phyloP scores from a whole-genome alignment of 2,329 filamentous ascomycete genomes.

The Trichoderma oligosporum region DNA sequence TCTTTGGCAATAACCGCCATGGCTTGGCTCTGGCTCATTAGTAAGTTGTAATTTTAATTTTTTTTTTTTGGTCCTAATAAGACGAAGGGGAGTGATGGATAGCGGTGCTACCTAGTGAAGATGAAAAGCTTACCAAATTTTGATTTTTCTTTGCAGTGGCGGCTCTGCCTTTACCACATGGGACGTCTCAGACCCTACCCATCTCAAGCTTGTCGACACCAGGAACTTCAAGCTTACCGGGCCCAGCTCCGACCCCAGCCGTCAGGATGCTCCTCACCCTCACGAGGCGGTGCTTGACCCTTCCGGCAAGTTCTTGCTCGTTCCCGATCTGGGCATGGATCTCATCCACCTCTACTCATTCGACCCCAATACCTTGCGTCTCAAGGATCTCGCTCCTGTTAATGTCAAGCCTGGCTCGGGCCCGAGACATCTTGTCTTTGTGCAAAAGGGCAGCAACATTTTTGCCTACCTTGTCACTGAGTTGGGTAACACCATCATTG shows the following conservation, averaged over 20 bases:
- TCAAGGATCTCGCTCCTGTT: conserved; percentile 40
- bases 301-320: conserved; percentile 57
- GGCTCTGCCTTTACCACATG: conserved; percentile 44
- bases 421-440: conserved; percentile 63
- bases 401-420: conserved; percentile 52
- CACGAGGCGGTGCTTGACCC: conserved; percentile 65
- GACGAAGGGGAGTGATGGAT: too few relatives aligned
- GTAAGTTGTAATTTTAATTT: conserved; percentile 33
- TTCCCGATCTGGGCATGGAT: conserved; percentile 65
- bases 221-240: conserved; percentile 39
- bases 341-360: conserved; percentile 55
- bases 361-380: conserved; percentile 39
- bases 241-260: conserved; percentile 38
- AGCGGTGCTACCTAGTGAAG: not conserved
- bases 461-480: conserved; percentile 62
- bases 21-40: conserved; percentile 46
- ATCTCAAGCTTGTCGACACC: conserved; percentile 34
- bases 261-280: conserved; percentile 58
- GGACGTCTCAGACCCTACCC: conserved; percentile 38
- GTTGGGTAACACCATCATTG: conserved; percentile 53
- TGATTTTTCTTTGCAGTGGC: conserved; percentile 15
- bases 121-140: not conserved
- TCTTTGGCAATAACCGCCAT: conserved; percentile 41
- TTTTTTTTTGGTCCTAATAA: too few relatives aligned
- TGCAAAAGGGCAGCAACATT: conserved; percentile 40